Evolutionary conservation across 2,329 filamentous ascomycete species (phyloP).

Genomic region (Microdochium bolleyi): DNA sequence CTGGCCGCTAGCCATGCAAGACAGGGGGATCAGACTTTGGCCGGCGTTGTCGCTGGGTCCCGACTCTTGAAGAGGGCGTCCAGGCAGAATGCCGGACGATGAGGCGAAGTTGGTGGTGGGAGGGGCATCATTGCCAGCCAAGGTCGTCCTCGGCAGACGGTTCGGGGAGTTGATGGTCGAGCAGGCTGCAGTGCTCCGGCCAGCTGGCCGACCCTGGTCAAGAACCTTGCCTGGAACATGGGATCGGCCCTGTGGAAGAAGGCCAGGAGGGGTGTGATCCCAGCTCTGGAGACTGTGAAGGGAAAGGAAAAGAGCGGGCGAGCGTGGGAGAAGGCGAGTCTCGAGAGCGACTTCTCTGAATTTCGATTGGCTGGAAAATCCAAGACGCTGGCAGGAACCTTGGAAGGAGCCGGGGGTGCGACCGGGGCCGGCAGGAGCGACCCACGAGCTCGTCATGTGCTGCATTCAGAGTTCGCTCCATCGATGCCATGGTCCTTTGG

Average conservation of each 20-base stretch:
- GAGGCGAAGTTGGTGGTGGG: too few species aligned
- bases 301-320: background rate
- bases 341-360: background rate
- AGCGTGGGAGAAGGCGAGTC: background rate
- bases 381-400: background rate
- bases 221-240: background rate
- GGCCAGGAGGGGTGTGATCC: background rate
- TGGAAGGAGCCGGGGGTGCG: background rate
- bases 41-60: too few species aligned
- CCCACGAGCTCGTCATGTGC: background rate
- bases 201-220: background rate
- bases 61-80: too few species aligned
- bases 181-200: too few species aligned
- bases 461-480: too few species aligned
- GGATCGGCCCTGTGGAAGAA: background rate
- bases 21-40: too few species aligned
- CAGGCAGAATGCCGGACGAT: too few species aligned
- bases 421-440: background rate
- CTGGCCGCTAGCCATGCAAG: too few species aligned
- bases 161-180: too few species aligned
- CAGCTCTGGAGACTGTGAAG: background rate
- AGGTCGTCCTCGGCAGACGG: too few species aligned
- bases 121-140: too few species aligned
- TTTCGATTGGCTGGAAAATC: conserved; percentile 1
- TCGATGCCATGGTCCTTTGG: too few species aligned